Base-by-base conservation (phyloP, 225 moss, liverwort and hornwort genomes). In the Ulota crispa region DNA sequence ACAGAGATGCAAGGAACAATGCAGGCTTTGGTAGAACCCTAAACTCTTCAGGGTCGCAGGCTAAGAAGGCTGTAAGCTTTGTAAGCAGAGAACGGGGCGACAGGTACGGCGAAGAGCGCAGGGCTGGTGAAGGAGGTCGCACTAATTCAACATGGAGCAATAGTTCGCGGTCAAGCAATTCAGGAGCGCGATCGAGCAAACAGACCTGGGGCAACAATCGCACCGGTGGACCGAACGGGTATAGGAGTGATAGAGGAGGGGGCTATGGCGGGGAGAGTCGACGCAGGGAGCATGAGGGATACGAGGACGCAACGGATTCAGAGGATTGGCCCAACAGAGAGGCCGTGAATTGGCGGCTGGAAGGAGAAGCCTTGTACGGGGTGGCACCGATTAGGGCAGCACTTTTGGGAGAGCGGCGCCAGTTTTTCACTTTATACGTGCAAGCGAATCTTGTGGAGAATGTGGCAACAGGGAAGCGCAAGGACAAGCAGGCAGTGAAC, bases 351-450 rank as follows among this genome's bases (percentile, higher is more conserved):
- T 87, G 93, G 86, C 88, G 80, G 42, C 56, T 94, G 64, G 92
- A 94, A 55, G 99, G 99, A 9, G 93, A 96, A 79, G 86, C 94
- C 26, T 24, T 99, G 21, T 99, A 99, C 52, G 99, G 99, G 26
- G 99, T 99, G 31, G 94, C 92, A 34, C 96, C 99, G 6, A 93
- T 99, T 21, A 59, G 92, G 7, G 94, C 93, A 64, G 91, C 99
- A 15, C 82, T 99, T 18, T 74, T 89, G 72, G 91, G 92, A 23
- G 89, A 87, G 72, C 87, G 99, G 77, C 91, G 99, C 39, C 78
- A 84, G 37, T 89, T 94, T 52, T 75, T 88, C 83, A 85, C 85
- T 2, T 84, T 99, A 26, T 96, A 99, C 67, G 92, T 99, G 89
- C 99, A 99, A 73, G 93, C 92, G 70, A 92, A 83, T 70, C 87